These are phyloP conservation scores for Microcyclosporella mali DNA, from an alignment of 2,329 filamentous ascomycete genomes.

Conservation along the genomic window DNA sequence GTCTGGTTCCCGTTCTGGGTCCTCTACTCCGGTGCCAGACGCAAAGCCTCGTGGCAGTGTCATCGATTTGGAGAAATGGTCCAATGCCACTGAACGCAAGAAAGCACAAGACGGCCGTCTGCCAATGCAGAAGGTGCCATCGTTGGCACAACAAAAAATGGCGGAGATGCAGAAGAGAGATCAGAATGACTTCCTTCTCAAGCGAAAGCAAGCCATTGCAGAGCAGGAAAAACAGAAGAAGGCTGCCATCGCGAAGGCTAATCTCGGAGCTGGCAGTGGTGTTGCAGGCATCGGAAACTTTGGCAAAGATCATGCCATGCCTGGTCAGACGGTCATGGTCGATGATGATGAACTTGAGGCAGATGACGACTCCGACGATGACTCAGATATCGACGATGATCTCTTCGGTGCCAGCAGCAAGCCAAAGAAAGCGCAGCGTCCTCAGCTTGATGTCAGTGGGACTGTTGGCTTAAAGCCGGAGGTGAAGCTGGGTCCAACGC, in stretches of 20 bases:
- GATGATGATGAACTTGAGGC: conserved; percentile 57
- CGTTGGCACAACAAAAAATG: conserved; percentile 19
- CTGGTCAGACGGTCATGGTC: conserved; percentile 85
- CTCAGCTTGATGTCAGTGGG: conserved; percentile 27
- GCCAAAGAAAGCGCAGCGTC: conserved; percentile 38
- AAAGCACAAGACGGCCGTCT: conserved; percentile 27
- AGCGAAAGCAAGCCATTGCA: conserved; percentile 67
- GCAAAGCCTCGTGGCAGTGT: conserved; percentile 20
- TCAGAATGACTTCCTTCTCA: conserved; percentile 60
- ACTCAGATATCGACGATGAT: conserved; percentile 55
- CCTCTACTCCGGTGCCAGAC: conserved; percentile 20
- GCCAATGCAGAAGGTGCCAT: conserved; percentile 18
- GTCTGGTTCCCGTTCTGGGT: conserved; percentile 29
- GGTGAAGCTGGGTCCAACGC: conserved; percentile 65
- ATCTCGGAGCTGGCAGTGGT: conserved; percentile 70
- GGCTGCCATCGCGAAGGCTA: conserved; percentile 22
- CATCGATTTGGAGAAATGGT: conserved; percentile 27
- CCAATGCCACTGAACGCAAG: conserved; percentile 13
- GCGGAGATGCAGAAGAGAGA: conserved; percentile 36
- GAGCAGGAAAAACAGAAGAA: conserved; percentile 63
- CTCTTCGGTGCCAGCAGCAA: conserved; percentile 50
- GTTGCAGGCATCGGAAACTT: conserved; percentile 63
- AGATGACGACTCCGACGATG: conserved; percentile 35
- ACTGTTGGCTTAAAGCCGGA: conserved; percentile 33
- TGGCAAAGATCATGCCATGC: conserved; percentile 70